Base-by-base conservation (phyloP, 2,329 filamentous ascomycete species). In the Metarhizium sp. region DNA sequence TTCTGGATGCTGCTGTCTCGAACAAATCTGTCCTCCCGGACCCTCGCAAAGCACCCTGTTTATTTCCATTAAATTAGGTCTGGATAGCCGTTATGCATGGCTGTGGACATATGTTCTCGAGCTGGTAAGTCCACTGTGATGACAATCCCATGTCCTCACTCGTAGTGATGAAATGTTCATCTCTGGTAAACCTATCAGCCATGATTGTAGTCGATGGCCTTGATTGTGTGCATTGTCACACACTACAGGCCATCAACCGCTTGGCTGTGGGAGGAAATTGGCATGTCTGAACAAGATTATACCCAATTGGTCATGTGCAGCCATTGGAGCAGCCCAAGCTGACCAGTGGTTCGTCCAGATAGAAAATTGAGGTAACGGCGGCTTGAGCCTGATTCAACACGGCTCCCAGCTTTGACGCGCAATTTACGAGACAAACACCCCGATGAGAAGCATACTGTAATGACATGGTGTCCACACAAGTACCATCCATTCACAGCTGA, bases 111-210 rank as follows among this genome's bases (percentile, higher is more conserved):
- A 18, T 45, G 45, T 20, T 14, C 36, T 48, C 45, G 16, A 10
- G 7, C 13, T 48, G 45, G 45, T 48, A 48, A 29, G 45, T 48
- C 6, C 20, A 30, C 6, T 29, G 25, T 18, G 45, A 48, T 6
- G 20, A 13, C 25, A 48, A 30, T 48, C 7, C 7, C 45, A 8
- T n/a, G 29, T 14, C 30, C 38, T 30, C 32, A 34, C 32, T 34
- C 32, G 10, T 30, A 36, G 47, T 51, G 70, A 73, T 72, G 71
- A 73, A 61, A 66, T 60, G 60, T 58, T 58, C 62, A 66, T 71
- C 72, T 73, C 71, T 73, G 71, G 71, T 73, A 73, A 73, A 67
- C 71, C 69, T 70, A 73, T 57, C 58, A 58, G 61, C 63, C 63
- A 61, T 62, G 63, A 55, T 57, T 58, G 69, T 50, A 55, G 59